Evolutionary conservation across 2,329 filamentous ascomycete species (phyloP).

Genomic region (Colletotrichum noveboracense): DNA sequence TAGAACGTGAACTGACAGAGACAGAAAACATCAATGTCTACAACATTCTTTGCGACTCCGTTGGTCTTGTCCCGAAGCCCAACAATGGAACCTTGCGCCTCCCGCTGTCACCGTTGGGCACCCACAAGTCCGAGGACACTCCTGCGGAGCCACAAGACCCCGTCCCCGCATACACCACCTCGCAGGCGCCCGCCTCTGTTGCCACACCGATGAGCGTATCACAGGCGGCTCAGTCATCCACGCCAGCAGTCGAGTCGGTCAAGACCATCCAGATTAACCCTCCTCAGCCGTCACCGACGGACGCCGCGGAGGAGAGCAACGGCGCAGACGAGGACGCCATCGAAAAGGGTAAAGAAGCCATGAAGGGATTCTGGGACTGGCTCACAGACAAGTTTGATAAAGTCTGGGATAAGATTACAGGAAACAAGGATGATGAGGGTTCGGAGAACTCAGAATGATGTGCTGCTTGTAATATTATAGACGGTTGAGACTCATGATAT

Average conservation of each 20-base stretch:
- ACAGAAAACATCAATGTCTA: constrained; percentile 94
- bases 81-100: constrained; percentile 89
- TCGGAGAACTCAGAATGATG: background rate
- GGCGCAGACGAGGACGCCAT: constrained; percentile 30
- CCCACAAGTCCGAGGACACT: constrained; percentile 59
- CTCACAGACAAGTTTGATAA: constrained; percentile 51
- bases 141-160: constrained; percentile 62
- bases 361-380: constrained; percentile 56
- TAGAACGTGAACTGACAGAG: constrained; percentile 27
- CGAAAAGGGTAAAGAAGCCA: constrained; percentile 29
- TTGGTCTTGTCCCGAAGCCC: constrained; percentile 73
- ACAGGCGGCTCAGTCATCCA: constrained; percentile 20
- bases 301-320: constrained; percentile 22
- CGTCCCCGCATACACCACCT: constrained; percentile 31
- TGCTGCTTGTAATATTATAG: background rate
- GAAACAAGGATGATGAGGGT: background rate
- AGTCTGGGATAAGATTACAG: constrained; percentile 50
- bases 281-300: constrained; percentile 22
- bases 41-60: constrained; percentile 89
- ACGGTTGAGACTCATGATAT: background rate
- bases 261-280: constrained; percentile 27
- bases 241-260: background rate
- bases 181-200: background rate
- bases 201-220: constrained; percentile 8
- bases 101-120: constrained; percentile 67